These are phyloP conservation scores for Pholiota molesta DNA, from an alignment of 768 basidiomycete genomes.

Conservation along the genomic window DNA sequence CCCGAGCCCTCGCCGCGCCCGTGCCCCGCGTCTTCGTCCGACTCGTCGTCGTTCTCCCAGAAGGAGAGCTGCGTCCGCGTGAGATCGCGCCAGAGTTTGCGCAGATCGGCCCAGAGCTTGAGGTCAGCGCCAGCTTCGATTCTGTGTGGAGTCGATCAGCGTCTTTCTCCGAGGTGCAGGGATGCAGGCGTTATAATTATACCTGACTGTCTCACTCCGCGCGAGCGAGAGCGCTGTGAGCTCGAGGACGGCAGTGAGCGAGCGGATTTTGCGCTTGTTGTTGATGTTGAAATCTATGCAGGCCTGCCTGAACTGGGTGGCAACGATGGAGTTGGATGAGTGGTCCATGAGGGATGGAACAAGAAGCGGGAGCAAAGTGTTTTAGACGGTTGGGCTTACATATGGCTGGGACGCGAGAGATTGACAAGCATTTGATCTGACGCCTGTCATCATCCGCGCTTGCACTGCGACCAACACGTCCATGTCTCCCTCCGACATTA, in stretches of 20 bases:
- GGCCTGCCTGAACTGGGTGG: conserved; percentile 41
- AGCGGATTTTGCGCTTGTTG: conserved; percentile 31
- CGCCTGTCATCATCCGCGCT: conserved; percentile 15
- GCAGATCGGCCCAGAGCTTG: conserved; percentile 57
- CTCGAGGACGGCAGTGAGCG: conserved; percentile 48
- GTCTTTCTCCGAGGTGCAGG: conserved; percentile 1
- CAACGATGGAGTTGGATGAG: conserved; percentile 20
- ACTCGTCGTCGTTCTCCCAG: conserved; percentile 51
- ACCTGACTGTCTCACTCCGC: conserved; percentile 44
- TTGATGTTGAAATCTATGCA: conserved; percentile 46
- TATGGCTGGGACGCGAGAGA: conserved; percentile 13
- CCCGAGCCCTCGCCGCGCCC: conserved; percentile 30
- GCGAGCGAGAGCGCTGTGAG: conserved; percentile 54
- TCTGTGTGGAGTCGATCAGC: conserved; percentile 19
- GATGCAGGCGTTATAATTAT: background rate
- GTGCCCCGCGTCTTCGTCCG: conserved; percentile 25
- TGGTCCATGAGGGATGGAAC: conserved; percentile 23
- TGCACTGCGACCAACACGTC: conserved; percentile 20
- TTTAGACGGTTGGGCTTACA: conserved; percentile 21
- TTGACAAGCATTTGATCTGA: conserved; percentile 18
- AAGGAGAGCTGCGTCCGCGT: conserved; percentile 52
- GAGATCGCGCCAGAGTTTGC: conserved; percentile 58
- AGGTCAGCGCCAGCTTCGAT: conserved; percentile 40
- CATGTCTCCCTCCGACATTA: conserved; percentile 40
- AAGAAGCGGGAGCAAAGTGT: conserved; percentile 9